Conservation (phyloP, 768 basidiomycete genomes). For the Serendipita sp. region DNA sequence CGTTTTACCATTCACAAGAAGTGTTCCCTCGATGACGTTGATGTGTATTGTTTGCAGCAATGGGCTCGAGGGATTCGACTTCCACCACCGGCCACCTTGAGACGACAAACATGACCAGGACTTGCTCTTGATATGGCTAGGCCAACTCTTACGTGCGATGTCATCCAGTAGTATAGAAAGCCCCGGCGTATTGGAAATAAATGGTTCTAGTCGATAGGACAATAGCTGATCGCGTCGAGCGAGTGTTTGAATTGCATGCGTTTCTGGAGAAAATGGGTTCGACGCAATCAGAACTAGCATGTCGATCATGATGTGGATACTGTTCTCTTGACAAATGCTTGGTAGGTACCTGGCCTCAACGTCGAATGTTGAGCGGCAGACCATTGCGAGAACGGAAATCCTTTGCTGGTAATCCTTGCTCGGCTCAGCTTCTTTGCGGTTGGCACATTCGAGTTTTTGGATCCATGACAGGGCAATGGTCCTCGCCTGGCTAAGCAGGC, state of each 20-base stretch:
- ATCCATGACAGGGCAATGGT: slow-evolving; percentile 23
- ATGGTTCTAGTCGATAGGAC: slow-evolving; percentile 17
- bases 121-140: slow-evolving; percentile 13
- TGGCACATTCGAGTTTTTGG: background rate
- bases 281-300: background rate
- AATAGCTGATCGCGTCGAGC: slow-evolving; percentile 19
- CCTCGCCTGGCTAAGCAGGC: slow-evolving; percentile 21
- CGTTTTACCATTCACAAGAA: slow-evolving; percentile 27
- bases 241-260: background rate
- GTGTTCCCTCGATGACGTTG: slow-evolving; percentile 25
- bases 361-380: background rate
- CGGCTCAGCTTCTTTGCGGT: no score
- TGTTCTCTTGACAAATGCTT: background rate
- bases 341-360: background rate
- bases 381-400: background rate
- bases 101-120: slow-evolving; percentile 10
- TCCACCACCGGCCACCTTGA: slow-evolving; percentile 15
- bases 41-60: slow-evolving; percentile 20
- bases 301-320: background rate
- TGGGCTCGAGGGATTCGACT: slow-evolving; percentile 8
- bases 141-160: slow-evolving; percentile 20
- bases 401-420: background rate
- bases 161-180: slow-evolving; percentile 16
- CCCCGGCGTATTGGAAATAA: slow-evolving; percentile 12
- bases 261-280: background rate